Evolutionary conservation across 1,284 basidiomycete genomes (phyloP).

Genomic region (Rhodofomes roseus): DNA sequence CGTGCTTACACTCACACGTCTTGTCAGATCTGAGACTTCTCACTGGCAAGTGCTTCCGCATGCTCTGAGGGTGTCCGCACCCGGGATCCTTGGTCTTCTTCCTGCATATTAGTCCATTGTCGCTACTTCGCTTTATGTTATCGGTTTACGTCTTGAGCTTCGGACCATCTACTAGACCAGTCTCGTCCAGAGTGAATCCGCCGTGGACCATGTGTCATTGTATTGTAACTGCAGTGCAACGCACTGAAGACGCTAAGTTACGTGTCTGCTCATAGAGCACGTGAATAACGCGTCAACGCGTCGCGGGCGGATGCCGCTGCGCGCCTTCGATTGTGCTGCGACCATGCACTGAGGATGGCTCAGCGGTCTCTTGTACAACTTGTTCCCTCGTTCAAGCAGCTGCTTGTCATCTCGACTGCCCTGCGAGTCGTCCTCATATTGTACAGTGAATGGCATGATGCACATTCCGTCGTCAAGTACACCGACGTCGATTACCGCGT

Average conservation of each 20-base stretch:
- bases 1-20: not conserved
- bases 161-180: slow-evolving; percentile 12
- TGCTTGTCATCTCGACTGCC: slow-evolving; percentile 51
- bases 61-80: not conserved
- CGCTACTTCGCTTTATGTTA: slow-evolving; percentile 16
- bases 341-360: not conserved
- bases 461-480: slow-evolving; percentile 82
- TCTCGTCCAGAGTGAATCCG: no score
- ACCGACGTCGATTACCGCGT: slow-evolving; percentile 98
- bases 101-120: slow-evolving; percentile 8
- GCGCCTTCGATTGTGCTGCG: not conserved
- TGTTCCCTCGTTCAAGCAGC: slow-evolving; percentile 45
- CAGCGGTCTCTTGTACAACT: not conserved
- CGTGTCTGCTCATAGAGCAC: not conserved
- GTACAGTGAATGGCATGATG: slow-evolving; percentile 89
- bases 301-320: not conserved
- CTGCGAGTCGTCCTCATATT: slow-evolving; percentile 71
- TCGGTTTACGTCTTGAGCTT: slow-evolving; percentile 3
- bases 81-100: not conserved
- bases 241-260: not conserved
- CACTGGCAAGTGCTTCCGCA: not conserved
- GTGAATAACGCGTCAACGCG: not conserved
- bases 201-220: not conserved
- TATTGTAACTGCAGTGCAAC: not conserved
- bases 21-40: slow-evolving; percentile 27